Conservation (phyloP, 176 grass and related monocot species). For the Carex scoparia region DNA sequence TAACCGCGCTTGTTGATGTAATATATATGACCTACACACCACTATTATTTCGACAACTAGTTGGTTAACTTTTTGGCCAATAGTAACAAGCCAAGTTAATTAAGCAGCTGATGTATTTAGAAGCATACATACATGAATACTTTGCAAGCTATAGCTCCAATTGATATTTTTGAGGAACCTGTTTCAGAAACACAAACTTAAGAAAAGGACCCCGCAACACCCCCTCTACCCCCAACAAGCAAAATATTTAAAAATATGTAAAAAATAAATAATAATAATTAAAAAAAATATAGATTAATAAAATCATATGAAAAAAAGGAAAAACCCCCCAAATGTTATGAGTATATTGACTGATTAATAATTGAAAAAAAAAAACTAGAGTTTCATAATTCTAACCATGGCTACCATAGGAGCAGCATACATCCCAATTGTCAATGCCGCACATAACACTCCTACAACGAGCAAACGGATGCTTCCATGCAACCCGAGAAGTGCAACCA, state of each 20-base stretch:
- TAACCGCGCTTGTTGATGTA: background rate
- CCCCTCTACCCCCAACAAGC: background rate
- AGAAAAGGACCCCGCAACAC: background rate
- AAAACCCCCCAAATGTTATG: background rate
- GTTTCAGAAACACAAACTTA: background rate
- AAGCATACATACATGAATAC: background rate
- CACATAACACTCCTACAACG: slow-evolving; percentile 45
- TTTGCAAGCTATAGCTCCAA: background rate
- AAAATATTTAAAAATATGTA: background rate
- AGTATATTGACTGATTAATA: background rate
- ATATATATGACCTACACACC: background rate
- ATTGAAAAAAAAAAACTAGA: background rate
- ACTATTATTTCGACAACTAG: background rate
- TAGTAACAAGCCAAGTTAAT: background rate
- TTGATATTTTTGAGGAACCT: background rate
- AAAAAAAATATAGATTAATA: background rate
- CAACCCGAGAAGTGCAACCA: slow-evolving; percentile 25
- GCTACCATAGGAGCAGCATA: slow-evolving; percentile 54
- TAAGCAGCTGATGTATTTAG: background rate
- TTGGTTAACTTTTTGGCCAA: background rate
- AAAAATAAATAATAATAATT: background rate
- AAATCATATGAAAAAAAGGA: background rate
- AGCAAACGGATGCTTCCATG: slow-evolving; percentile 43
- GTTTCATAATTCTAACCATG: slow-evolving; percentile 43
- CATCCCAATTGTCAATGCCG: slow-evolving; percentile 55